A percentile compares a stretch with the other conserved stretches of the same genome.
Conservation (phyloP, 2,329 filamentous ascomycete species). For the Cercospora berteroae region DNA sequence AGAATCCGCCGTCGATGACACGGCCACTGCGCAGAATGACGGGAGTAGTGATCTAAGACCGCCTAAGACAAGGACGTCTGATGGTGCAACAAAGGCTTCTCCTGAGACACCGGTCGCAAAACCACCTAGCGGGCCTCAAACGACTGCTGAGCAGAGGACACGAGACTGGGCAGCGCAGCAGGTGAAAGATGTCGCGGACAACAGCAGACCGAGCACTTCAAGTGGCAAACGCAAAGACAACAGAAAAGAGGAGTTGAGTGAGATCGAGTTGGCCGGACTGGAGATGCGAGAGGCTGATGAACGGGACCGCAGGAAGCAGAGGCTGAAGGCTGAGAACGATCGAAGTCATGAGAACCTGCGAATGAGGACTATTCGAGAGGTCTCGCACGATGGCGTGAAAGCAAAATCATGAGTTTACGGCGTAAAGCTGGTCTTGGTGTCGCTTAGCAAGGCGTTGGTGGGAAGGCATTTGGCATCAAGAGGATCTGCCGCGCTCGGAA, state of each 20-base stretch:
- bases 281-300: slow-evolving; percentile 39
- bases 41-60: slow-evolving; percentile 18
- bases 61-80: slow-evolving; percentile 15
- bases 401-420: slow-evolving; percentile 11
- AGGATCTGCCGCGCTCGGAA: not conserved
- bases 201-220: slow-evolving; percentile 9
- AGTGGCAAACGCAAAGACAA: slow-evolving; percentile 14
- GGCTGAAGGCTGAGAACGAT: slow-evolving; percentile 13
- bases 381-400: slow-evolving; percentile 15
- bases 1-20: slow-evolving; percentile 48
- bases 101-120: slow-evolving; percentile 11
- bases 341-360: slow-evolving; percentile 13
- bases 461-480: not conserved
- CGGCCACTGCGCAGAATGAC: slow-evolving; percentile 18
- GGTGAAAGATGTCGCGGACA: slow-evolving; percentile 12
- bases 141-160: slow-evolving; percentile 37
- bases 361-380: slow-evolving; percentile 15
- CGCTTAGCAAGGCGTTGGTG: slow-evolving; percentile 13
- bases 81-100: slow-evolving; percentile 5
- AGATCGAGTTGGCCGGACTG: slow-evolving; percentile 36
- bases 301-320: slow-evolving; percentile 27
- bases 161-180: slow-evolving; percentile 37
- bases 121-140: slow-evolving; percentile 20
- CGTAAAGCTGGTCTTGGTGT: not conserved
- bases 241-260: slow-evolving; percentile 33